Evolutionary conservation across 2,329 filamentous ascomycete genomes (phyloP).

Genomic region (Lecanicillium sp.): DNA sequence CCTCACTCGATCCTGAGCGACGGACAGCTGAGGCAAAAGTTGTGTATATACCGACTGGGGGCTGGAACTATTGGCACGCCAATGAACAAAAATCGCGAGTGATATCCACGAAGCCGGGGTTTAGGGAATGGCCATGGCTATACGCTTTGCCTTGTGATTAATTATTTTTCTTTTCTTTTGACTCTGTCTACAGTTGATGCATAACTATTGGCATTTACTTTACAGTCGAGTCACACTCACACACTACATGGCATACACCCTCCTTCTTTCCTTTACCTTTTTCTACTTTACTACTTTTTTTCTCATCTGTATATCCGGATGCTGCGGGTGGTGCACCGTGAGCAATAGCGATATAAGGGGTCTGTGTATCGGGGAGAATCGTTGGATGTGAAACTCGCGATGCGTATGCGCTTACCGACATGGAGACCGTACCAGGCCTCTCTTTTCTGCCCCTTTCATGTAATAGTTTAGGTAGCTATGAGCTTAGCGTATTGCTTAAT

Average conservation of each 20-base stretch:
- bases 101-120: not conserved
- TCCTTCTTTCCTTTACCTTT: not conserved
- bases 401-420: not conserved
- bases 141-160: not conserved
- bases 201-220: not conserved
- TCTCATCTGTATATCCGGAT: conserved; percentile 2
- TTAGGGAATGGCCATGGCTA: not conserved
- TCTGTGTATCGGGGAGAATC: not conserved
- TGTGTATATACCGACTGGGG: not conserved
- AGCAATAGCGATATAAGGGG: conserved; percentile 5
- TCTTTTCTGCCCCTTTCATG: not conserved
- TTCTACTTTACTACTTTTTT: not conserved
- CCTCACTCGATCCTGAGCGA: conserved; percentile 10
- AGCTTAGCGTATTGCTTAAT: conserved; percentile 13
- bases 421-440: too few relatives aligned
- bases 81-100: not conserved
- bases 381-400: not conserved
- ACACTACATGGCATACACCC: not conserved
- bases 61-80: not conserved
- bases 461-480: conserved; percentile 5
- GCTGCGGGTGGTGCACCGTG: not conserved
- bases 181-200: not conserved
- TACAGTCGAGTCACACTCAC: not conserved
- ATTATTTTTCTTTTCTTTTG: not conserved
- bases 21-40: conserved; percentile 1